A percentile compares a stretch with the other conserved stretches of the same genome.
Evolutionary conservation across 306 rosid species (phyloP).

Genomic region (Oemleria cerasiformis): DNA sequence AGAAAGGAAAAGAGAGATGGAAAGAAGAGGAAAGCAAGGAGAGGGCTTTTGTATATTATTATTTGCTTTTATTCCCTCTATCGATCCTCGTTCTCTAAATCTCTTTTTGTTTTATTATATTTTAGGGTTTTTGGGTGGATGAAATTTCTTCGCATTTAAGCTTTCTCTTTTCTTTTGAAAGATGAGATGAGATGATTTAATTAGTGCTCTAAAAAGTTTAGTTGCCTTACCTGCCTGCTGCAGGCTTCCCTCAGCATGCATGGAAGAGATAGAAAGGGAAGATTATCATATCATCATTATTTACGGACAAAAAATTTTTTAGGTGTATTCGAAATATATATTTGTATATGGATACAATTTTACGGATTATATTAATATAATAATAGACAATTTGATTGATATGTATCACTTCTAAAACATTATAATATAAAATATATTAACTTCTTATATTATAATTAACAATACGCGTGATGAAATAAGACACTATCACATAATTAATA

Average conservation of each 20-base stretch:
- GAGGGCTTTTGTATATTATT: slow-evolving; percentile 53
- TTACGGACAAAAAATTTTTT: no score
- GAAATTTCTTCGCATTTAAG: slow-evolving; percentile 83
- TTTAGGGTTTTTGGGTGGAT: slow-evolving; percentile 82
- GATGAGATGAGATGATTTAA: slow-evolving; percentile 20
- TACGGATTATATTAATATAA: no score
- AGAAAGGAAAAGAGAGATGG: slow-evolving; percentile 35
- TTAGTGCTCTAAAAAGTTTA: slow-evolving; percentile 34
- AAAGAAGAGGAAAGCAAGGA: slow-evolving; percentile 42
- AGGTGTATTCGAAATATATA: no score
- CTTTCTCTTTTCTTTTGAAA: slow-evolving; percentile 38
- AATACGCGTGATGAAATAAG: no score
- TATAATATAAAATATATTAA: no score
- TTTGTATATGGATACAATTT: no score
- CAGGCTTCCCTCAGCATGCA: slow-evolving; percentile 42
- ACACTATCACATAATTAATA: no score
- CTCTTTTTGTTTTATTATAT: slow-evolving; percentile 90
- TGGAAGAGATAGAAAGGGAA: slow-evolving; percentile 18
- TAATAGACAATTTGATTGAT: no score
- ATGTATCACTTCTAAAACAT: no score
- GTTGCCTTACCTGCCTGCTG: slow-evolving; percentile 27
- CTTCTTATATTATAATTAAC: no score
- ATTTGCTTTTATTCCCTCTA: slow-evolving; percentile 66
- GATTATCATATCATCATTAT: not conserved
- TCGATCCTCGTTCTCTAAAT: slow-evolving; percentile 36